Conservation (phyloP, 768 basidiomycete genomes). For the Mycena alexandri region DNA sequence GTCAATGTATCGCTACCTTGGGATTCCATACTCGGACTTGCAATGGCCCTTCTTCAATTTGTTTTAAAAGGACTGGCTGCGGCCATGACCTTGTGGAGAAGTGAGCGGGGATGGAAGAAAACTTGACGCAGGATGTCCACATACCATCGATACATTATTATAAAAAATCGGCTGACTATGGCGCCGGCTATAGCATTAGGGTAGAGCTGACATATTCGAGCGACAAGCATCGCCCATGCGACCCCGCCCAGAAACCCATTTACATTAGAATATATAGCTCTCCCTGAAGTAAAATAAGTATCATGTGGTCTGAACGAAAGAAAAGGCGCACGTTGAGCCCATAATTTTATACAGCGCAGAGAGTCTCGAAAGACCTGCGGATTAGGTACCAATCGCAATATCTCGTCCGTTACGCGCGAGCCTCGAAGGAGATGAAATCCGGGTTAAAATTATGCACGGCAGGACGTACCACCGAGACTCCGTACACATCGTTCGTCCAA, state of each 20-base stretch:
- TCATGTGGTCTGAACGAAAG: neutral
- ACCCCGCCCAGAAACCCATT: conserved; percentile 98
- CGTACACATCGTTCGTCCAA: conserved; percentile 95
- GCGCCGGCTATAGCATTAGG: conserved; percentile 95
- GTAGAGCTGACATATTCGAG: conserved; percentile 98
- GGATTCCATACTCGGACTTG: conserved; percentile 99
- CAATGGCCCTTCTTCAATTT: conserved; percentile 94
- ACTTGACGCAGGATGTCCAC: conserved; percentile 42
- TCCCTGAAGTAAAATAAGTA: conserved; percentile 60
- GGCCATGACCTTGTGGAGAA: conserved; percentile 89
- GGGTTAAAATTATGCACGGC: neutral
- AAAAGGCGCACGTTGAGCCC: conserved; percentile 87
- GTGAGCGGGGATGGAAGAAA: conserved; percentile 12
- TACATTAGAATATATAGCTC: conserved; percentile 98
- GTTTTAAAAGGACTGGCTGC: conserved; percentile 95
- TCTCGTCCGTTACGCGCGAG: conserved; percentile 95
- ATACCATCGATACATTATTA: conserved; percentile 97
- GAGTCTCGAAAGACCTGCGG: conserved; percentile 95
- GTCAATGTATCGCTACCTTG: conserved; percentile 61
- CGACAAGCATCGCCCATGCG: conserved; percentile 99
- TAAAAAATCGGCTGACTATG: conserved; percentile 97
- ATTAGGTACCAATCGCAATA: conserved; percentile 93
- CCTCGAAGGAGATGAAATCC: conserved; percentile 60
- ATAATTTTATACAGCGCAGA: conserved; percentile 94
- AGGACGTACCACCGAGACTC: conserved; percentile 84